Evolutionary conservation across 2,329 filamentous ascomycete species (phyloP), one percentile per base, ranked within the genome.

Genomic region (Penicillium fuscoglaucum): DNA sequence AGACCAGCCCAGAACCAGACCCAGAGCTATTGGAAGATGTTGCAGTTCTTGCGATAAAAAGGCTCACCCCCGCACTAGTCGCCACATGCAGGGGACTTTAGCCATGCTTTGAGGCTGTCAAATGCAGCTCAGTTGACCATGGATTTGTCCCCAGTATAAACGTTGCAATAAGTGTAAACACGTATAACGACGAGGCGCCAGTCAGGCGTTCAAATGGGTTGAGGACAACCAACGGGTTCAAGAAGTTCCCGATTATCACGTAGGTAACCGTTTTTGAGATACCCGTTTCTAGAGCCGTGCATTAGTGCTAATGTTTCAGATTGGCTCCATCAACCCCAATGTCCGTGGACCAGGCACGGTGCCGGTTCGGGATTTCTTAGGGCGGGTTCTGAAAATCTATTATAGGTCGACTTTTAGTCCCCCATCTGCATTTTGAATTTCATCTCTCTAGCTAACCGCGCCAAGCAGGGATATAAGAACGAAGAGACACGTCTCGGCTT

Each of bases 251-350:
- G 40, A 55, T 21, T 40, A 31, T 29, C 17, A 45, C 19, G 43
- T 54, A 46, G 50, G 35, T 37, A 10, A 35, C 40, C 21, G 21
- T 45, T 53, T 53, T 31, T 9, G n/a, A 29, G 44, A 40, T 35
- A 17, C 4, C 55, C 55, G n/a, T 58, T 54, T 58, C 55, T 21
- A 58, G 55, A 58, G 35, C n/a, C n/a, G 49, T 58, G 55, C 55
- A 58, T 54, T 43, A 54, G 55, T 48, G 55, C 50, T 54, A 15
- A 48, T 28, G 50, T 58, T 54, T 58, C 55, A 58, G 50, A 58
- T 58, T 58, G 55, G 50, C 44, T 48, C 35, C 50, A 31, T 54
- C 6, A 37, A 39, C 28, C 24, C 35, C 37, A 53, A 54, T 24
- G 37, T 35, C 28, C 13, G 28, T 52, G 39, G 33, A 48, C 43